phyloP scores from a whole-genome alignment of 176 grass and related monocot genomes.

The Zoysia pacifica region DNA sequence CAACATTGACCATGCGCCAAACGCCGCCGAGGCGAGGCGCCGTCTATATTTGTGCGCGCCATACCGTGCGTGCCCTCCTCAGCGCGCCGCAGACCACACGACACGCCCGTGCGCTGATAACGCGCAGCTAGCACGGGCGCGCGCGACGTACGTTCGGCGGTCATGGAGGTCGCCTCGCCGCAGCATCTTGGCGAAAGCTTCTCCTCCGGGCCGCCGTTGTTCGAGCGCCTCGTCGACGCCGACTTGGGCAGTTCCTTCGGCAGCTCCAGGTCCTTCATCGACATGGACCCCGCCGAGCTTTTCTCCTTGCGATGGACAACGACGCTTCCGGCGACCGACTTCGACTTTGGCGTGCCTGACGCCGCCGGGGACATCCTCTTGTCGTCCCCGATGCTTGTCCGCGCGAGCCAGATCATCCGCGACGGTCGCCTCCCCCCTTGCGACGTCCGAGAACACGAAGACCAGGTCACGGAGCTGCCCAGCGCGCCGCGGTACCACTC shows the following conservation, averaged over 20 bases:
- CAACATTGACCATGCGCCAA: constrained; percentile 38
- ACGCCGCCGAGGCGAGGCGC: background rate
- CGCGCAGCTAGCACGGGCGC: background rate
- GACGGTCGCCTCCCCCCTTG: constrained; percentile 52
- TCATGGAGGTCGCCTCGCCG: constrained; percentile 53
- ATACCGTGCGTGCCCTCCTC: constrained; percentile 29
- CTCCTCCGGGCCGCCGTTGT: constrained; percentile 44
- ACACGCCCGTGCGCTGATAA: background rate
- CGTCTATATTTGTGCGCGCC: constrained; percentile 52
- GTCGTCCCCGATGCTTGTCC: constrained; percentile 34
- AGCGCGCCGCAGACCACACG: background rate
- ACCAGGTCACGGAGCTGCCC: background rate
- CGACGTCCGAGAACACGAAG: background rate
- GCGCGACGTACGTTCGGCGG: background rate
- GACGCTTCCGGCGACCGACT: constrained; percentile 26
- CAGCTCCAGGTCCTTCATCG: constrained; percentile 65
- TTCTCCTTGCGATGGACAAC: constrained; percentile 86
- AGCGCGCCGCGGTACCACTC: constrained; percentile 47
- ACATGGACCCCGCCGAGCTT: constrained; percentile 68
- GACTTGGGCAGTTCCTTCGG: constrained; percentile 41
- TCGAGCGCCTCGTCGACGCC: constrained; percentile 12
- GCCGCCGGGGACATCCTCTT: background rate
- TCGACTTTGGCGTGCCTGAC: constrained; percentile 43
- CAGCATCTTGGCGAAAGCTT: constrained; percentile 63
- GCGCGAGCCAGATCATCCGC: constrained; percentile 60